Evolutionary conservation across 2,329 filamentous ascomycete genomes (phyloP).

Genomic region (Dichotomopilus funicola): DNA sequence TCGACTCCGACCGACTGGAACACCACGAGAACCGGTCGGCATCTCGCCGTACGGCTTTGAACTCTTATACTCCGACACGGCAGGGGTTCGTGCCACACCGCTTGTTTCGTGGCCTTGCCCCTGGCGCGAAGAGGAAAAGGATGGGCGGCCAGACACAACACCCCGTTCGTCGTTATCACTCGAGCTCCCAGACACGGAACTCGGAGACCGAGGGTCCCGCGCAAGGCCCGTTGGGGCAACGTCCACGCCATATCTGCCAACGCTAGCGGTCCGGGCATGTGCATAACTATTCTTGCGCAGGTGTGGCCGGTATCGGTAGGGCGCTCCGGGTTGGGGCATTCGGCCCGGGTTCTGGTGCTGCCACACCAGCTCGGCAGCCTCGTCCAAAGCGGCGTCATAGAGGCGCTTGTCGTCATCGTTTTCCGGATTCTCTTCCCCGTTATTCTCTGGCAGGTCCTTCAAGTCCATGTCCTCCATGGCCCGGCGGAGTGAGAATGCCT

Average conservation of each 20-base stretch:
- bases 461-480: slow-evolving; percentile 70
- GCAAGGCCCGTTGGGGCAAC: slow-evolving; percentile 42
- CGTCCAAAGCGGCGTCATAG: slow-evolving; percentile 65
- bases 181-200: slow-evolving; percentile 49
- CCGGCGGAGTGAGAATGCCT: slow-evolving; percentile 61
- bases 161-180: slow-evolving; percentile 40
- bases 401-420: slow-evolving; percentile 55
- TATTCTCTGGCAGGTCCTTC: slow-evolving; percentile 31
- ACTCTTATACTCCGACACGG: slow-evolving; percentile 13
- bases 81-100: slow-evolving; percentile 21
- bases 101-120: slow-evolving; percentile 20
- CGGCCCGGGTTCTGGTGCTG: slow-evolving; percentile 60
- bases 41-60: slow-evolving; percentile 39
- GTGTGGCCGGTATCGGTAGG: slow-evolving; percentile 62
- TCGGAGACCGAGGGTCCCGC: slow-evolving; percentile 32
- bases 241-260: slow-evolving; percentile 43
- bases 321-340: slow-evolving; percentile 52
- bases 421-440: slow-evolving; percentile 17
- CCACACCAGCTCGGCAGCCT: slow-evolving; percentile 74
- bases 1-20: slow-evolving; percentile 44
- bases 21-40: slow-evolving; percentile 30
- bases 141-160: slow-evolving; percentile 29
- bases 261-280: slow-evolving; percentile 56
- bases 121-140: slow-evolving; percentile 23
- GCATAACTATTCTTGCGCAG: slow-evolving; percentile 66